A percentile compares a stretch with the other conserved stretches of the same genome.
phyloP scores from a whole-genome alignment of 164 flowering plant species.

The Aristolochia contorta region DNA sequence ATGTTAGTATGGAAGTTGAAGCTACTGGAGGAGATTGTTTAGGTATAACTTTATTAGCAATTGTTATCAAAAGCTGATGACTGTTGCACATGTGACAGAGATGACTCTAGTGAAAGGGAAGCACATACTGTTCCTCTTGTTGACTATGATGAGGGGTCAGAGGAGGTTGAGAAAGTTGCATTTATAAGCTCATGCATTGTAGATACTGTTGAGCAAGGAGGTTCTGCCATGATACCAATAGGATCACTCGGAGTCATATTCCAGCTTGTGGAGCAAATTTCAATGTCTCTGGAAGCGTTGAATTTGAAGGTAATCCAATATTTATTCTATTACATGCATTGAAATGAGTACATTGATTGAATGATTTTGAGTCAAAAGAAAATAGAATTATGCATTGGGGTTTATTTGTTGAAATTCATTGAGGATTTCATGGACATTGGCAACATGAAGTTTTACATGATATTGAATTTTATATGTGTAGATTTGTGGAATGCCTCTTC shows the following conservation, averaged over 20 bases:
- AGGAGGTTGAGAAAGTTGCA: constrained; percentile 61
- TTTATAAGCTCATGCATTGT: constrained; percentile 58
- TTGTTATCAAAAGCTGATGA: not conserved
- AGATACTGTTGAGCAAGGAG: constrained; percentile 60
- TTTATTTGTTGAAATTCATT: not conserved
- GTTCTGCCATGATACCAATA: constrained; percentile 73
- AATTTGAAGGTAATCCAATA: constrained; percentile 34
- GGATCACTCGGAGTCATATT: constrained; percentile 52
- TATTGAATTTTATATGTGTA: too few relatives aligned
- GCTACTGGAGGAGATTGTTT: not conserved
- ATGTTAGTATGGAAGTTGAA: not conserved
- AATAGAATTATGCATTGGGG: not conserved
- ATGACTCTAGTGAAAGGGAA: constrained; percentile 10
- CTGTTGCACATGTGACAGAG: constrained; percentile 14
- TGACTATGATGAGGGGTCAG: constrained; percentile 33
- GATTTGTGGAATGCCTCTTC: too few relatives aligned
- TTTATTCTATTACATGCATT: not conserved
- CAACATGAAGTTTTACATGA: not conserved
- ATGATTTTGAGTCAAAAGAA: not conserved
- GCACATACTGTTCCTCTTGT: constrained; percentile 17
- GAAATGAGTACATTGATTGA: not conserved
- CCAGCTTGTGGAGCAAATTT: constrained; percentile 63
- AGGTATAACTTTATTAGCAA: not conserved
- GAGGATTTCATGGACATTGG: not conserved
- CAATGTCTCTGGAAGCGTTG: constrained; percentile 37